Evolutionary conservation across 305 asterid species (phyloP), one percentile per base, ranked within the genome.

Genomic region (Nicotiana rustica): DNA sequence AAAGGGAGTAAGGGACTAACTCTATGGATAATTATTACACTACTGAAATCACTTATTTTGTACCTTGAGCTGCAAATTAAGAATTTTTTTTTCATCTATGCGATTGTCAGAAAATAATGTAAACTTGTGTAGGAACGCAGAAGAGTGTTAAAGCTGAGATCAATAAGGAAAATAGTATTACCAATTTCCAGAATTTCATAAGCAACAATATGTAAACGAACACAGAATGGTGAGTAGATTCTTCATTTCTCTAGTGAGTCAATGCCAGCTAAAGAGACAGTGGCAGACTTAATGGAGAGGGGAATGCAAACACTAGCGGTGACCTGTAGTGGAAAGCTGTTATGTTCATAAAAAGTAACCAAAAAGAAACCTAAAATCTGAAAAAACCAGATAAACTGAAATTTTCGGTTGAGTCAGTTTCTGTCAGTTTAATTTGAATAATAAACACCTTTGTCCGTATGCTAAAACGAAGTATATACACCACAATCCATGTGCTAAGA

Each of bases 41-140:
- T 7, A 64, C 69, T 10, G 68, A 21, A 25, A 10, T 33, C 68
- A 64, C 68, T 64, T 14, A 21, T 64, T 64, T 64, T 25, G 31
- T 64, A 64, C 69, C 69, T 64, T 12, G n/a, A 64, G 69, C n/a
- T 64, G 38, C 69, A 64, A 64, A 64, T 4, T 64, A 64, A 64
- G 69, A 5, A 64, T 25, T 25, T 25, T 25, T 25, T 25, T 10
- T 25, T 64, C 38, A 44, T 44, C 69, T 64, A 0, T 64, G 69
- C 8, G 38, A 64, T 29, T 2, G 10, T 13, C 38, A 25, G 69
- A 1, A 10, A 64, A 64, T 21, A 64, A 21, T 4, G 36, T 64
- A 21, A 64, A 10, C 4, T 36, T 10, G 17, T 25, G 36, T 64
- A 33, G 33, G 36, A 64, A 10, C 3, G 6, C 6, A 64, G 0